Evolutionary conservation across 225 moss, liverwort and hornwort species (phyloP).

Genomic region (Rhytidiadelphus loreus): DNA sequence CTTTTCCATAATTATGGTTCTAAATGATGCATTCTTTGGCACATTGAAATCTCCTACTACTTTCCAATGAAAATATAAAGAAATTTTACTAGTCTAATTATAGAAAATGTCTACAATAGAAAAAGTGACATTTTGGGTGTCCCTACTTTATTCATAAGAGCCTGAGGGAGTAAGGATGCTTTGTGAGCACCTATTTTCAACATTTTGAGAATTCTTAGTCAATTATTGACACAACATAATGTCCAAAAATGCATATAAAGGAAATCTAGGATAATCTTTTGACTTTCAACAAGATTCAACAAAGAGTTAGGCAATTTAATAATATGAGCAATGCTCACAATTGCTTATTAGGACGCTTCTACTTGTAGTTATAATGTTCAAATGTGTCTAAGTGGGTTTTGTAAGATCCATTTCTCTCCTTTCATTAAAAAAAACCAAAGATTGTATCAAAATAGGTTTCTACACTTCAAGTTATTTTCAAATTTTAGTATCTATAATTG

Average conservation of each 20-base stretch:
- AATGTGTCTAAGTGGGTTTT: background rate
- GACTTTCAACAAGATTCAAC: too few species aligned
- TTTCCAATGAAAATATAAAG: background rate
- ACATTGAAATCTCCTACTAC: background rate
- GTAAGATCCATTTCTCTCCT: background rate
- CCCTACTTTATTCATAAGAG: background rate
- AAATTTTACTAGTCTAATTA: background rate
- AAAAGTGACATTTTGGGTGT: fast-evolving
- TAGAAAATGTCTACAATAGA: fast-evolving
- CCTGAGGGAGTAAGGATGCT: background rate
- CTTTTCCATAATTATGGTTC: too few species aligned
- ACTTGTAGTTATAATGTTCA: background rate
- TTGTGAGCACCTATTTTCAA: background rate
- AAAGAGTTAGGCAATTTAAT: background rate
- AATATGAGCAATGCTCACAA: background rate
- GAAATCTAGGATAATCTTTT: too few species aligned
- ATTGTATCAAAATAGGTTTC: background rate
- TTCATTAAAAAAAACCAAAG: fast-evolving
- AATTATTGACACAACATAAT: background rate
- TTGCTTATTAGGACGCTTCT: too few species aligned
- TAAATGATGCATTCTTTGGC: background rate
- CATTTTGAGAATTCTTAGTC: background rate
- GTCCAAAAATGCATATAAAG: background rate
- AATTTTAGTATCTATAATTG: too few species aligned
- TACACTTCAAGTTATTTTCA: fast-evolving